Base-by-base conservation (phyloP, 305 asterid genomes). In the Rubia tinctorum region DNA sequence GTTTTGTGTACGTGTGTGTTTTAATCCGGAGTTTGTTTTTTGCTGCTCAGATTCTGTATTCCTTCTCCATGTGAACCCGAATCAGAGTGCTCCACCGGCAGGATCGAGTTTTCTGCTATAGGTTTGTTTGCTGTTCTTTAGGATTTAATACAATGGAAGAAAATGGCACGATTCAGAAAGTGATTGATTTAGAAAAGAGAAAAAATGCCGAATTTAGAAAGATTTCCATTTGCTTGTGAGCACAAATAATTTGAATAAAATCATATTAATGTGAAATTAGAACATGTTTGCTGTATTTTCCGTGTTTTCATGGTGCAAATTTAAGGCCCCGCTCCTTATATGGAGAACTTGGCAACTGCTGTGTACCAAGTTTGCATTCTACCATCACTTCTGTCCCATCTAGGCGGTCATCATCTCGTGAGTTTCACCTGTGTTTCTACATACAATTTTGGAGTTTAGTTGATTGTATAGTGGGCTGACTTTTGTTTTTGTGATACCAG, bases 11-110 rank as follows among this genome's bases (percentile, higher is more conserved):
- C 3, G 34, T 30, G 1, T 30, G 34, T 30, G 34, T 30, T 30
- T 30, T 30, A 30, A 3, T 30, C 3, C 34, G 3, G 34, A 30
- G 1, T 30, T 3, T 30, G 59, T 56, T 49, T 17, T 2, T 58
- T 40, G 76, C 58, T 55, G 27, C 81, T 77, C 84, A 95, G 99
- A 74, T 58, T 22, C 1, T 92, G 98, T 66, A 71, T 88, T 72
- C 85, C 88, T 0, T 76, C 76, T 43, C 43, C 80, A 3, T 45
- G 71, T 43, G 82, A 82, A 68, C 66, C 62, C 62, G 80, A 76
- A 74, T 76, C 82, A 42, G 86, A 86, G 66, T 95, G 99, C 68
- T 90, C 94, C 30, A 80, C 89, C 2, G 92, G 99, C 75, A 91
- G 84, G 71, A 78, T 81, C 53, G 83, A 77, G 53, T 88, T 79